Evolutionary conservation across 345 rosid species (phyloP), one percentile per base, ranked within the genome.

Genomic region (Trapa incisa): DNA sequence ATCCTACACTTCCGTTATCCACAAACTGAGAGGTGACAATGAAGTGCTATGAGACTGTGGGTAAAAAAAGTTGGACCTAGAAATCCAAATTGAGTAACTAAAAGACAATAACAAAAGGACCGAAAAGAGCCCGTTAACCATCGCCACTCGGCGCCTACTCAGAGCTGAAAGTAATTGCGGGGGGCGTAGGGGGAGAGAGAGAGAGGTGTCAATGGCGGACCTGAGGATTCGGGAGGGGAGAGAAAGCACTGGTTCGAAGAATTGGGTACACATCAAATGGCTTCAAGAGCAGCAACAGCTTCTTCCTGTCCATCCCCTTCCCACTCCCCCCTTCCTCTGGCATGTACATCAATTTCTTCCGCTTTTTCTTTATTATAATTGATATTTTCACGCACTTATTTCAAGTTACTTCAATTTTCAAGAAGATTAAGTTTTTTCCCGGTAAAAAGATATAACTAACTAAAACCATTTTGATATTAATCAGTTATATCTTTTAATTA

Each of bases 271-370:
- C 78, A 70, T 93, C 88, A 48, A 82, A 83, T 38, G 97, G 97
- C 75, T 90, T 93, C 82, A 90, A 70, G 48, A 92, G 79, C 77
- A 92, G 72, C 76, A 92, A 42, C 58, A 92, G 80, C 79, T 80
- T 85, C 74, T 81, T 87, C 72, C 83, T 83, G 68, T 80, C 86
- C 96, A 87, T 87, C 66, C 47, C 43, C 45, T 22, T 58, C 37
- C 32, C 37, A 32, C 12, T 57, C 32, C 61, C 11, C n/a, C 6
- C 56, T 50, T 16, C 3, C n/a, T 15, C n/a, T 1, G 6, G 4
- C 56, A 16, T 10, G 56, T 15, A 10, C 14, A 48, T 42, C 8
- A 42, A 42, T 42, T 42, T 42, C 45, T 42, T 42, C 45, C 8
- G 8, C 8, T 42, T 42, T 8, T 42, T 8, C 8, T 42, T 42